Base-by-base conservation (phyloP, 2,329 filamentous ascomycete species). In the Penicillium decumbens region DNA sequence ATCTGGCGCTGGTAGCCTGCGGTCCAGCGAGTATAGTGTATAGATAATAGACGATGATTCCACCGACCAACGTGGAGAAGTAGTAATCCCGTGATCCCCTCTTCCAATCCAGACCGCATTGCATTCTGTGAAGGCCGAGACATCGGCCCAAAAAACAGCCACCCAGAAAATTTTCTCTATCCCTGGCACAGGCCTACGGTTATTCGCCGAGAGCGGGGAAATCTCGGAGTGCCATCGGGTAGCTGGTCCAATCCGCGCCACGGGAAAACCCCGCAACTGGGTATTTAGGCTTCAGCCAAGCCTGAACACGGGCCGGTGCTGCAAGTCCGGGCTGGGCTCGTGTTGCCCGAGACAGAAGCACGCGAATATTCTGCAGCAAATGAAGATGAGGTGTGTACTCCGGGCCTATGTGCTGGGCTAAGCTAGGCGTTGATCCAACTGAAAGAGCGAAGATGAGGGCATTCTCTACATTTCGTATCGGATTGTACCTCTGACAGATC, bases 1-100 rank as follows among this genome's bases (percentile, higher is more conserved):
- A 75, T 84, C 49, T 82, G 79, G 71, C 77, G 77, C 62, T 84
- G 84, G 55, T 88, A 65, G 49, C 54, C 54, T 28, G 48, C 41
- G 30, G 30, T 45, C 47, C 28, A 47, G 49, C 45, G 50, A 49
- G 69, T 45, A 53, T 55, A 40, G 41, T 50, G 13, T 35, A 56
- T 43, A 49, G 41, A 56, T 45, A 35, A 20, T 39, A 30, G 28
- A 37, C 18, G 15, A 37, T 20, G 18, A 5, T 37, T 20, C 15
- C 28, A 13, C 10, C 28, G 28, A 9, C 4, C 28, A 12, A 29
- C 27, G 4, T 28, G 27, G 27, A 29, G 28, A 29, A 12, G 10
- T 29, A 29, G 2, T 23, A 8, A 27, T 27, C 25, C 6, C 9
- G 8, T 9, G 27, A 28, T 37, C 33, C 8, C 15, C 33, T 4